Evolutionary conservation across 2,329 filamentous ascomycete species (phyloP).

Genomic region (Penicillium sp.): DNA sequence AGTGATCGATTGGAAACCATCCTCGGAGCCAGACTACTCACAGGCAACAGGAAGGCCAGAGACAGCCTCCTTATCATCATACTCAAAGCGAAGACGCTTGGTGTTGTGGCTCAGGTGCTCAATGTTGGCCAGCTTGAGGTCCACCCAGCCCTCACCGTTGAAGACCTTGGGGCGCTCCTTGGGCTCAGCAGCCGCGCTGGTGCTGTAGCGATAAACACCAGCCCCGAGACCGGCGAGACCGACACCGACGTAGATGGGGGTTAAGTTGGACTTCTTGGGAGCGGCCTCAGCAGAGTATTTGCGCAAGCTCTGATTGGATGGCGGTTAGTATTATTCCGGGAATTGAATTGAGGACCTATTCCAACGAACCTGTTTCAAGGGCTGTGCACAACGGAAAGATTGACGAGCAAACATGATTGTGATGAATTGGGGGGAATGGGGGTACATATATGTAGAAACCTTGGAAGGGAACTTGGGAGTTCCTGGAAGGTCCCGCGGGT

Average conservation of each 20-base stretch:
- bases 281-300: slow-evolving; percentile 67
- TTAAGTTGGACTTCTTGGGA: slow-evolving; percentile 56
- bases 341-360: not conserved
- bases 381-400: slow-evolving; percentile 63
- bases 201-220: slow-evolving; percentile 56
- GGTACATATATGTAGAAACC: not conserved
- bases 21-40: slow-evolving; percentile 32
- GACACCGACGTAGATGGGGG: slow-evolving; percentile 55
- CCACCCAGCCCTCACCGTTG: slow-evolving; percentile 83
- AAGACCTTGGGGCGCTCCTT: slow-evolving; percentile 57
- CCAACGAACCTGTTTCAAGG: slow-evolving; percentile 62
- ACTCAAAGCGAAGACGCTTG: slow-evolving; percentile 84
- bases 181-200: slow-evolving; percentile 31
- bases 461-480: not conserved
- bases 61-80: slow-evolving; percentile 79
- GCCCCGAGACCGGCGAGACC: slow-evolving; percentile 50
- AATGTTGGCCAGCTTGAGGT: slow-evolving; percentile 73
- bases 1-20: slow-evolving; percentile 1
- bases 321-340: not conserved
- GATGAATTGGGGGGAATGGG: slow-evolving; percentile 10
- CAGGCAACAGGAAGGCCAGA: slow-evolving; percentile 80
- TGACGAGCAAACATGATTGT: slow-evolving; percentile 67
- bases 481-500: not conserved
- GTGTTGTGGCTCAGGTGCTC: slow-evolving; percentile 90
- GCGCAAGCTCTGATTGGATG: slow-evolving; percentile 56